Base-by-base conservation (phyloP, 345 rosid species). In the Salix dunnii region DNA sequence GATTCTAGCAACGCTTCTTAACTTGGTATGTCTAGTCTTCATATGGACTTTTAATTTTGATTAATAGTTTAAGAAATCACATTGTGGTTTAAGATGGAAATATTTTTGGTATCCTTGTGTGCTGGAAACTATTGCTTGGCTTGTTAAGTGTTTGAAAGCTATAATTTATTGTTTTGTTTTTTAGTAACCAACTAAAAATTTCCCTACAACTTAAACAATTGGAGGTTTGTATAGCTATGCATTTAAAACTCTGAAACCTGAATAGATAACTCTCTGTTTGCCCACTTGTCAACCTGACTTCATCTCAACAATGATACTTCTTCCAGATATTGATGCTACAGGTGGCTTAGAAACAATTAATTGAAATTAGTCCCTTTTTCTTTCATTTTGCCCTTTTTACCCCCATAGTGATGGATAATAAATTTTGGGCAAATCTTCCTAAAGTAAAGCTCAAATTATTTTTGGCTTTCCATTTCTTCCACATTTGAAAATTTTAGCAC, bases 1-100 rank as follows among this genome's bases (percentile, higher is more conserved):
- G 89, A 96, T 93, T 89, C 86, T 96, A 73, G 99, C 99, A 65
- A 90, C 99, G 48, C 92, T 96, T 68, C 95, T 93, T 60, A 93
- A 91, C 83, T 84, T 96, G 97, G 98, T 93, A 91, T 40, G 78
- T 48, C 43, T 62, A 28, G 51, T 49, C 27, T 66, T 71, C 21
- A n/a, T 67, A 27, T 75, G 71, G 35, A n/a, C 4, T 30, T 7
- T 53, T 60, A 20, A 31, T 13, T 21, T 48, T 67, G 31, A 20
- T 62, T 55, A 49, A 48, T 58, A 12, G 13, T 11, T 42, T 11
- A 9, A 17, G 68, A n/a, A 25, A 40, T 14, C 38, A 21, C 28
- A 18, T 53, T 42, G 40, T 35, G 58, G 51, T 55, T n/a, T 53
- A 35, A 49, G 42, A 49, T 46, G 13, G 13, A 31, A 55, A 6